These are phyloP conservation scores for Colletotrichum acutatum DNA, from an alignment of 2,329 filamentous ascomycete species.

Conservation along the genomic window DNA sequence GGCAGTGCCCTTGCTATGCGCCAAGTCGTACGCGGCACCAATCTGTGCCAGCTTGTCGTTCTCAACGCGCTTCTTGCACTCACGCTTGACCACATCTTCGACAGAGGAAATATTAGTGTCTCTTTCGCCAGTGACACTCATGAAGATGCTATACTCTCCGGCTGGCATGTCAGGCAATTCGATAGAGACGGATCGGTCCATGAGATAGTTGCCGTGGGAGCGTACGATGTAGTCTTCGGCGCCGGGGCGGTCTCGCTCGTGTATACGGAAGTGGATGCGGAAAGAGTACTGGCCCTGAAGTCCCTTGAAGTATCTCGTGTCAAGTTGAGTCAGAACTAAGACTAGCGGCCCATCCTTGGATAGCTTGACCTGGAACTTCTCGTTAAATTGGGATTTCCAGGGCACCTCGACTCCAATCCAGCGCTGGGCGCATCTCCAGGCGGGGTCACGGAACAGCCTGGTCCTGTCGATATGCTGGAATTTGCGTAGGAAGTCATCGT, in stretches of 20 bases:
- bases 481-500: constrained; percentile 70
- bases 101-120: constrained; percentile 55
- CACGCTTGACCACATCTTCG: constrained; percentile 66
- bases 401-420: constrained; percentile 73
- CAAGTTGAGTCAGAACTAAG: constrained; percentile 70
- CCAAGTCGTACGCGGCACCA: constrained; percentile 68
- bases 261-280: constrained; percentile 62
- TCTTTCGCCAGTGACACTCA: constrained; percentile 64
- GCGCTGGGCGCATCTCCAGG: constrained; percentile 68
- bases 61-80: constrained; percentile 58
- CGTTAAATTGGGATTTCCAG: constrained; percentile 70
- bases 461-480: constrained; percentile 72
- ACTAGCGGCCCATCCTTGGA: constrained; percentile 67
- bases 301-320: constrained; percentile 70
- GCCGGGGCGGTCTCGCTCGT: constrained; percentile 59
- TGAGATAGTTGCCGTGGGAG: constrained; percentile 68
- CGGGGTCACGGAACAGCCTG: constrained; percentile 66
- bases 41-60: constrained; percentile 70
- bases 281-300: constrained; percentile 68
- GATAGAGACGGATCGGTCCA: constrained; percentile 68
- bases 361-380: constrained; percentile 69
- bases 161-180: constrained; percentile 66
- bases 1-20: constrained; percentile 66
- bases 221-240: constrained; percentile 70
- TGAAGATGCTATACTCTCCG: constrained; percentile 67